Conservation (phyloP, 805 yeast species). For the Pichia phayaonensis region DNA sequence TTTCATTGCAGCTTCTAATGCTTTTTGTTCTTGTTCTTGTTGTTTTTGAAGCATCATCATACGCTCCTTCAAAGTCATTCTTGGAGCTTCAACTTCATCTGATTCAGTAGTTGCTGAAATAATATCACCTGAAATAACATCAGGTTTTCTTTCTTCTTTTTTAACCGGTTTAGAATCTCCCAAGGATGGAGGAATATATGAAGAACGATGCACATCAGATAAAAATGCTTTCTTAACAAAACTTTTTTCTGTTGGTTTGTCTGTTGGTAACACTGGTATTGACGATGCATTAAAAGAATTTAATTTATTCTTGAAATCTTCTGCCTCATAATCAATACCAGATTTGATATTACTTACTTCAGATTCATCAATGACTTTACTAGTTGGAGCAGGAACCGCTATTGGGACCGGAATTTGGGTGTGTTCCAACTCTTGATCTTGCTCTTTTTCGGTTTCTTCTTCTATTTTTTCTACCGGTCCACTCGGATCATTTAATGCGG, state of each 20-base stretch:
- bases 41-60: slow-evolving; percentile 76
- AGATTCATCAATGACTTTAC: not conserved
- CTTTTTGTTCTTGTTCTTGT: slow-evolving; percentile 68
- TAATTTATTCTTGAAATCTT: slow-evolving; percentile 37
- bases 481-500: not conserved
- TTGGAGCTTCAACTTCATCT: slow-evolving; percentile 54
- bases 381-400: not conserved
- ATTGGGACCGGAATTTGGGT: not conserved
- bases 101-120: slow-evolving; percentile 21
- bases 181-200: slow-evolving; percentile 44
- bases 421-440: not conserved
- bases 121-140: slow-evolving; percentile 17
- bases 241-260: slow-evolving; percentile 26
- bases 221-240: slow-evolving; percentile 49
- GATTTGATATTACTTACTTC: slow-evolving; percentile 4
- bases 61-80: slow-evolving; percentile 77
- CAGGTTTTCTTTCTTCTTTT: slow-evolving; percentile 14
- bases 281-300: slow-evolving; percentile 42
- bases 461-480: slow-evolving; percentile 3
- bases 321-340: slow-evolving; percentile 7
- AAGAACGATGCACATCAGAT: slow-evolving; percentile 50
- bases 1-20: slow-evolving; percentile 53
- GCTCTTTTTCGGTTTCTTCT: not conserved
- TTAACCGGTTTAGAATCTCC: slow-evolving; percentile 4
- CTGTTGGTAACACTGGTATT: slow-evolving; percentile 33